Conservation (phyloP, 257 asterid species). For the Capsicum baccatum region DNA sequence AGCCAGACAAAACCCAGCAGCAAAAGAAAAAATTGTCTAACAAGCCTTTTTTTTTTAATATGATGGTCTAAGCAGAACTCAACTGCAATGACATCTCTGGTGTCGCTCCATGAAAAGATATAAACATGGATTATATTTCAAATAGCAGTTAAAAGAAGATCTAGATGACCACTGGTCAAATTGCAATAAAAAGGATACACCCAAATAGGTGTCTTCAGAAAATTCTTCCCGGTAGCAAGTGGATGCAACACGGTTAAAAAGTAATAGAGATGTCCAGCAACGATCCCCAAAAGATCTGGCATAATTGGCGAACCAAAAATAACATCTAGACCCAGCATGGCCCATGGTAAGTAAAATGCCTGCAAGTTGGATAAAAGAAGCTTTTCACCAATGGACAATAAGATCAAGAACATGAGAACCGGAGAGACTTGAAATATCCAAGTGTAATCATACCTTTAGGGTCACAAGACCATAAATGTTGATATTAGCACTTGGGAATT, state of each 20-base stretch:
- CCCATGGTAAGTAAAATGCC: slow-evolving; percentile 99
- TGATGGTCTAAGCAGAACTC: slow-evolving; percentile 8
- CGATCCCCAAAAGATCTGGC: slow-evolving; percentile 83
- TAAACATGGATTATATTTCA: neutral
- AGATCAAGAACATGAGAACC: slow-evolving; percentile 11
- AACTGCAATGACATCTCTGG: slow-evolving; percentile 27
- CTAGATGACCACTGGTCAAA: slow-evolving; percentile 19
- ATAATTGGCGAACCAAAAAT: slow-evolving; percentile 76
- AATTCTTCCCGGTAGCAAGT: slow-evolving; percentile 80
- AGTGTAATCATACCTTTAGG: slow-evolving; percentile 63
- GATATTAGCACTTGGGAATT: slow-evolving; percentile 81
- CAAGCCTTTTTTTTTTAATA: neutral
- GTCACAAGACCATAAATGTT: slow-evolving; percentile 84
- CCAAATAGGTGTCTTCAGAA: slow-evolving; percentile 73
- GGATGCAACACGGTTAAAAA: slow-evolving; percentile 93
- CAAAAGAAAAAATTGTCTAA: neutral
- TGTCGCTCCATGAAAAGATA: slow-evolving; percentile 24
- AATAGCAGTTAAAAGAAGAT: slow-evolving; percentile 20
- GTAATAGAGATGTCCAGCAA: slow-evolving; percentile 93
- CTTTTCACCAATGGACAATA: slow-evolving; percentile 22
- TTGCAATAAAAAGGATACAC: slow-evolving; percentile 75
- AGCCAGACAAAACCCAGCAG: neutral
- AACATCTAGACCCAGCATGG: slow-evolving; percentile 89
- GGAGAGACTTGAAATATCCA: slow-evolving; percentile 3
- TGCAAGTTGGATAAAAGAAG: slow-evolving; percentile 39